phyloP scores from a whole-genome alignment of 1,284 basidiomycete genomes.

The Jaminaea rosea region DNA sequence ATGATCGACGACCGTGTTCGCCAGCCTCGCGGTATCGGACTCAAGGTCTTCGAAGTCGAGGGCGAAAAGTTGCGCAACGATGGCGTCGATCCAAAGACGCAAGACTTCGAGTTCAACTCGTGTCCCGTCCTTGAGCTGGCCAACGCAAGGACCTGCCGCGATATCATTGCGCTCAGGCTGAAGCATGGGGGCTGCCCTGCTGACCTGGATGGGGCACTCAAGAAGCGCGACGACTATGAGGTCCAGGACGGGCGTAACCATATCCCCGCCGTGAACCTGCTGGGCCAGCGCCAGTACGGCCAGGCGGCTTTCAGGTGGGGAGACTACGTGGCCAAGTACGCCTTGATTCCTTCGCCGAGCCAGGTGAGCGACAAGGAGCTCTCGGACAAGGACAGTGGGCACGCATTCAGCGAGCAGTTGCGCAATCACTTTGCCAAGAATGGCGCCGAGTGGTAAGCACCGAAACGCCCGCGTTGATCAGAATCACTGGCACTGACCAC shows the following conservation, averaged over 20 bases:
- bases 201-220: constrained; percentile 17
- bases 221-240: constrained; percentile 26
- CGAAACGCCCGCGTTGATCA: too few species aligned
- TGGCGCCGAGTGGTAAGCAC: constrained; percentile 21
- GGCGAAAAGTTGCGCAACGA: constrained; percentile 18
- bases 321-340: constrained; percentile 36
- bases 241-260: constrained; percentile 27
- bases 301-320: constrained; percentile 34
- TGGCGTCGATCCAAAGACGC: constrained; percentile 26
- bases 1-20: constrained; percentile 28
- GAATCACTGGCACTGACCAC: too few species aligned
- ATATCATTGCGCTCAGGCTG: constrained; percentile 20
- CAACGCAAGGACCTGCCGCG: constrained; percentile 14
- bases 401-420: constrained; percentile 17
- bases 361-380: constrained; percentile 13
- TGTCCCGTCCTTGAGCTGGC: constrained; percentile 17
- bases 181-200: constrained; percentile 17
- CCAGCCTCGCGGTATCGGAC: constrained; percentile 33
- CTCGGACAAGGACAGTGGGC: constrained; percentile 12
- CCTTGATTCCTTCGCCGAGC: constrained; percentile 25
- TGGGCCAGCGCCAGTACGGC: constrained; percentile 25
- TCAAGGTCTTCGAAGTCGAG: constrained; percentile 32
- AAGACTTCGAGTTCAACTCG: constrained; percentile 39
- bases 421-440: constrained; percentile 5
- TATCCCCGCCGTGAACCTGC: constrained; percentile 23